Evolutionary conservation across 768 basidiomycete genomes (phyloP).

Genomic region (Pulveroboletus sp.): DNA sequence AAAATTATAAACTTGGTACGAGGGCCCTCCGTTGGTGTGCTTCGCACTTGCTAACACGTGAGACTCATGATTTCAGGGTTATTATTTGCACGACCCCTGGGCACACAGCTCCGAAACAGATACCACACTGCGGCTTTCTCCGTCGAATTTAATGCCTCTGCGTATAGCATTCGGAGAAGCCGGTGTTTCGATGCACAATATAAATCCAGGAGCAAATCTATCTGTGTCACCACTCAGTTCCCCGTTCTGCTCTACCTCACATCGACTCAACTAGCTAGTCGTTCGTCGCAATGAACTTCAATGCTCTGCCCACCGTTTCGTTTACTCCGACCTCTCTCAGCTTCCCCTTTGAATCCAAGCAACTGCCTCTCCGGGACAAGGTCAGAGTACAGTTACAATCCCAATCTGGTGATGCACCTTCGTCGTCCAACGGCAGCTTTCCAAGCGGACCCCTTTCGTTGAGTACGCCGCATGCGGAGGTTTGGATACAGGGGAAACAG

Average conservation of each 20-base stretch:
- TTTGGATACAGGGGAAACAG: conserved; percentile 43
- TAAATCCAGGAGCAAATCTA: conserved; percentile 14
- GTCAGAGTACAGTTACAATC: conserved; percentile 31
- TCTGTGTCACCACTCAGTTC: background rate
- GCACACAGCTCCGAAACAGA: conserved; percentile 13
- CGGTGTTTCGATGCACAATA: conserved; percentile 11
- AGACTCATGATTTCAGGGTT: conserved; percentile 16
- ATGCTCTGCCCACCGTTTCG: conserved; percentile 28
- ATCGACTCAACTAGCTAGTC: background rate
- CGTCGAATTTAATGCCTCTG: conserved; percentile 2
- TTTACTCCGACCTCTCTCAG: conserved; percentile 33
- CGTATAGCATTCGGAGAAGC: conserved; percentile 2
- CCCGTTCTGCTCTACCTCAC: background rate
- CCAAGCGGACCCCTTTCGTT: conserved; percentile 36
- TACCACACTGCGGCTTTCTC: conserved; percentile 9
- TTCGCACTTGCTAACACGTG: conserved; percentile 14
- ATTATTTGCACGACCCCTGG: conserved; percentile 14
- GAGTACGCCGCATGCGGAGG: conserved; percentile 40
- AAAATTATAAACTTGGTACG: conserved; percentile 7
- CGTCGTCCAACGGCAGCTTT: conserved; percentile 40
- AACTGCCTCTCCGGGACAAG: conserved; percentile 29
- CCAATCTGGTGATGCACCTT: conserved; percentile 25
- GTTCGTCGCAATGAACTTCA: conserved; percentile 20
- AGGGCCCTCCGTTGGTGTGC: conserved; percentile 3
- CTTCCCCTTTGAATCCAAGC: conserved; percentile 37